Base-by-base conservation (phyloP, 108 stramenopile species). In the Licmophora abbreviata region DNA sequence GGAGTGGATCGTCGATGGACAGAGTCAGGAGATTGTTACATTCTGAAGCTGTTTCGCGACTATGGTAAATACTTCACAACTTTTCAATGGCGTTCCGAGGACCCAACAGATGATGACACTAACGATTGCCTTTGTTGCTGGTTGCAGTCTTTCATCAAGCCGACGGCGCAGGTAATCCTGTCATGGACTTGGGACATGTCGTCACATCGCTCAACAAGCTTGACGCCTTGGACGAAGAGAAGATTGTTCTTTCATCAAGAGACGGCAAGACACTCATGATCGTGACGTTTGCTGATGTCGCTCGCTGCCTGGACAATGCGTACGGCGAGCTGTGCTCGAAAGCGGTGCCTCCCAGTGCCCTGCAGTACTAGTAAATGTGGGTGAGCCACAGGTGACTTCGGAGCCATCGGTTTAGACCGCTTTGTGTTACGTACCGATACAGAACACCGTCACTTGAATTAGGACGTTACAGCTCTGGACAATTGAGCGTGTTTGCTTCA, bases 111-210 rank as follows among this genome's bases (percentile, higher is more conserved):
- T n/a, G n/a, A n/a, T n/a, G n/a, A n/a, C n/a, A n/a, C n/a, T n/a
- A n/a, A n/a, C n/a, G n/a, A n/a, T n/a, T n/a, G n/a, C n/a, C n/a
- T n/a, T n/a, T n/a, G n/a, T n/a, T 20, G 10, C 44, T 44, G 9
- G 14, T 44, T 27, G 10, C 26, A 73, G 83, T 86, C n/a, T 88
- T 88, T 59, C 86, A 88, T 55, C 87, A 95, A 82, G 89, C 85
- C 20, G 92, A 95, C 64, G 84, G 71, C 5, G 55, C 70, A 48
- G 92, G 92, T 6, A 67, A 79, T 52, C 92, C 95, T 24, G 81
- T 92, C 10, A 85, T 95, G 80, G 95, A 95, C 72, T 62, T 95
- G 28, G 92, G 92, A 12, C 95, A 95, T 73, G 75, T 94, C 29
- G 64, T 93, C 5, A 76, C 83, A 3, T 69, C 79, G 30, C 71